Evolutionary conservation across 2,329 filamentous ascomycete species (phyloP).

Genomic region (Claviceps pusilla): DNA sequence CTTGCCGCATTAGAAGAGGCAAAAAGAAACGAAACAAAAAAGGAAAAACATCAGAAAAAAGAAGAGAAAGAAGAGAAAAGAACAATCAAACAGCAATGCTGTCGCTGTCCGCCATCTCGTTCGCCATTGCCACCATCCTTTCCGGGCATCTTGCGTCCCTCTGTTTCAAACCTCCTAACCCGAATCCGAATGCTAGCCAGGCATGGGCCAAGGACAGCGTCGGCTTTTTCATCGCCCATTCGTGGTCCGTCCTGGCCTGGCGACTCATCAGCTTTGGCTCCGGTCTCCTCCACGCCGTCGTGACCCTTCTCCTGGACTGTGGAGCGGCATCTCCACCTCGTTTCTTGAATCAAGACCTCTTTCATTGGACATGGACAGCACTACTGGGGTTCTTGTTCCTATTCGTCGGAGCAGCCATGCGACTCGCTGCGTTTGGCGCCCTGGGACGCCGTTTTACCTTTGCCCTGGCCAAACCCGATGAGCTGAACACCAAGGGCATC

Average conservation of each 20-base stretch:
- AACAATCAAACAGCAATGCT: neutral
- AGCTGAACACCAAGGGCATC: slow-evolving; percentile 30
- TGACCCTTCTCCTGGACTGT: neutral
- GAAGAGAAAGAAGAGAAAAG: neutral
- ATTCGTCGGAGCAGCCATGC: slow-evolving; percentile 15
- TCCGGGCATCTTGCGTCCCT: slow-evolving; percentile 1
- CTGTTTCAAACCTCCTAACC: slow-evolving; percentile 1
- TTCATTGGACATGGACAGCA: slow-evolving; percentile 20
- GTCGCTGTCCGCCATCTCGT: slow-evolving; percentile 2
- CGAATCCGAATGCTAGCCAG: neutral
- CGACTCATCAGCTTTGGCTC: neutral
- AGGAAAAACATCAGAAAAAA: too few relatives aligned
- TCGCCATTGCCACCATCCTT: neutral
- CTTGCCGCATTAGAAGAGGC: neutral
- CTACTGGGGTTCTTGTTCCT: slow-evolving; percentile 17
- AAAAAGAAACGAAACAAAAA: too few relatives aligned
- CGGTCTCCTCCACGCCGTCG: neutral
- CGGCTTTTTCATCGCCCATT: neutral
- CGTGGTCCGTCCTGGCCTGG: neutral
- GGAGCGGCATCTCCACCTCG: neutral
- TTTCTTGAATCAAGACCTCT: slow-evolving; percentile 13
- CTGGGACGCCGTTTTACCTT: slow-evolving; percentile 41
- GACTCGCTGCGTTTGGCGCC: slow-evolving; percentile 24
- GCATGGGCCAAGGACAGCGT: slow-evolving; percentile 3
- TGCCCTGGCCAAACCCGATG: slow-evolving; percentile 29